phyloP scores from a whole-genome alignment of 495 filamentous ascomycete genomes.

The Cercophora samala region DNA sequence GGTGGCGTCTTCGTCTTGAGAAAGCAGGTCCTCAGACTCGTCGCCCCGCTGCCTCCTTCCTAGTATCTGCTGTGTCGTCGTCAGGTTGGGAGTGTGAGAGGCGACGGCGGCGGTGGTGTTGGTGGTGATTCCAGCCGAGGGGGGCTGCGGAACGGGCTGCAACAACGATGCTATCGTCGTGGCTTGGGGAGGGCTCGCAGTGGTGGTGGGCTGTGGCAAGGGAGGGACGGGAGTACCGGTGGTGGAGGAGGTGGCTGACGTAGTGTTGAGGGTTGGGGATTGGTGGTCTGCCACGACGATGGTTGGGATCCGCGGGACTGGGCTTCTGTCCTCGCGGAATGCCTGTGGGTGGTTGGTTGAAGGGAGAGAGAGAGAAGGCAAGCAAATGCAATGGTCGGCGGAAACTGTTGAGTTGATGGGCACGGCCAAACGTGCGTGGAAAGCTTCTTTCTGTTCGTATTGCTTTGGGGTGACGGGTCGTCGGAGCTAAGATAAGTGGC shows the following conservation, averaged over 20 bases:
- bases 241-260: not conserved
- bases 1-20: not conserved
- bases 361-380: not conserved
- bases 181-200: not conserved
- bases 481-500: not conserved
- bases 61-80: slow-evolving; percentile 1
- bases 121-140: not conserved
- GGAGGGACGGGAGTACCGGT: not conserved
- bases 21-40: slow-evolving; percentile 2
- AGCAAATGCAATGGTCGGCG: not conserved
- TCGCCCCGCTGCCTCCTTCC: slow-evolving; percentile 13
- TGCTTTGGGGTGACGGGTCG: not conserved
- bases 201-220: not conserved
- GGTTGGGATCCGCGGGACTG: slow-evolving; percentile 10
- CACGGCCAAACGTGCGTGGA: not conserved
- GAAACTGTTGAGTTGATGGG: not conserved
- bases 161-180: not conserved
- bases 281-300: slow-evolving; percentile 12
- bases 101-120: not conserved
- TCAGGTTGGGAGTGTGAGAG: not conserved
- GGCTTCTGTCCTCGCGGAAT: slow-evolving; percentile 5
- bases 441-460: slow-evolving; percentile 4
- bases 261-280: not conserved
- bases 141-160: slow-evolving; percentile 8
- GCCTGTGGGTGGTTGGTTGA: not conserved